Conservation (phyloP, 306 rosid genomes). For the Hippophae tibetana region DNA sequence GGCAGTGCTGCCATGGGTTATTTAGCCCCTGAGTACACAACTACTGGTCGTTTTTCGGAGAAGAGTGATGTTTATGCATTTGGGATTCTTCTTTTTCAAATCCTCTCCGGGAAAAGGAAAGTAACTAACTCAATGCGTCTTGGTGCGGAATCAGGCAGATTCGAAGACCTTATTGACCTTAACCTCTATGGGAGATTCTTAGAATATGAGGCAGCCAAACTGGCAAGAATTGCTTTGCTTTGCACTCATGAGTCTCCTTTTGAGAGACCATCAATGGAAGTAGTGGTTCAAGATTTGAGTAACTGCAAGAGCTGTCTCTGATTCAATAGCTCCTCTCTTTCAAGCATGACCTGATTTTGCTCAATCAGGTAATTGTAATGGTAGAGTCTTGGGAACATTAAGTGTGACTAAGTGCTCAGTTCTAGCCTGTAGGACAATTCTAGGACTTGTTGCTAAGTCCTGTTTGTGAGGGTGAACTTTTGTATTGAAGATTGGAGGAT, state of each 20-base stretch:
- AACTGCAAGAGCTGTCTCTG: constrained; percentile 71
- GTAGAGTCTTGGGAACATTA: background rate
- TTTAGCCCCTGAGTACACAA: constrained; percentile 89
- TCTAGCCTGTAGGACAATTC: constrained; percentile 11
- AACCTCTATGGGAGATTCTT: constrained; percentile 65
- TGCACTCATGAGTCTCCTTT: constrained; percentile 69
- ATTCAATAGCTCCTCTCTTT: constrained; percentile 10
- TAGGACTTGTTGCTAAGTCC: constrained; percentile 23
- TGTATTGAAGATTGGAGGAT: no score
- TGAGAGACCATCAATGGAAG: constrained; percentile 87
- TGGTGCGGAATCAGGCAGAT: constrained; percentile 45
- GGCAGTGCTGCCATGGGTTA: constrained; percentile 87
- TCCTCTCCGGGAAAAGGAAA: constrained; percentile 63
- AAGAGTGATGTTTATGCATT: constrained; percentile 88
- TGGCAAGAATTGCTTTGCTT: constrained; percentile 61
- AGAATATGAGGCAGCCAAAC: constrained; percentile 72
- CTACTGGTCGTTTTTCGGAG: constrained; percentile 73
- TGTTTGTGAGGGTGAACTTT: no score
- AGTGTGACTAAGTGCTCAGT: constrained; percentile 32
- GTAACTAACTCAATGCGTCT: constrained; percentile 45
- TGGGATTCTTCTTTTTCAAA: constrained; percentile 70
- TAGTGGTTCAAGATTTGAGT: constrained; percentile 68
- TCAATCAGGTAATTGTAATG: constrained; percentile 9
- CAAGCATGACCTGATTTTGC: constrained; percentile 17
- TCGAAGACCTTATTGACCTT: constrained; percentile 54